Percentiles rank a stretch among this genome's conserved stretches.
Evolutionary conservation across 331 rosid species (phyloP).

Genomic region (Pyrus hybrid): DNA sequence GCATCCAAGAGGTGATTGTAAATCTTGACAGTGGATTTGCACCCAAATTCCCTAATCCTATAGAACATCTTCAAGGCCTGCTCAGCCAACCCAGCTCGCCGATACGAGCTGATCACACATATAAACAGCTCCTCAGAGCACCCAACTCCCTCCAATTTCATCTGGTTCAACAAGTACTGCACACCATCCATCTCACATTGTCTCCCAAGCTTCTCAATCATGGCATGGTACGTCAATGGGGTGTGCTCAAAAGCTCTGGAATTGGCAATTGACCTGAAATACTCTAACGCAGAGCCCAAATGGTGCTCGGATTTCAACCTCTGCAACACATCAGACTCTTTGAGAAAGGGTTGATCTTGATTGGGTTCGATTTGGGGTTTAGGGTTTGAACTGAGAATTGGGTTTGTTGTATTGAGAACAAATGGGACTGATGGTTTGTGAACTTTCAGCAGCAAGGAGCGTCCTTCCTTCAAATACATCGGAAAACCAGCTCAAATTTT

Average conservation of each 20-base stretch:
- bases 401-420: conserved; percentile 51
- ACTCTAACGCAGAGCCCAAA: conserved; percentile 35
- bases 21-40: conserved; percentile 63
- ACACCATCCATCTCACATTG: conserved; percentile 43
- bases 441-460: conserved; percentile 49
- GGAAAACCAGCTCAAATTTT: not conserved
- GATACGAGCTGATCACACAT: conserved; percentile 33
- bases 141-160: conserved; percentile 56
- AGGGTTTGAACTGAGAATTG: conserved; percentile 17
- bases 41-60: conserved; percentile 69
- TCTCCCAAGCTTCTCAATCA: conserved; percentile 66
- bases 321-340: conserved; percentile 43
- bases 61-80: conserved; percentile 71
- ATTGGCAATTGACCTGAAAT: conserved; percentile 53
- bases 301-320: conserved; percentile 34
- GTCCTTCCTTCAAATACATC: conserved; percentile 65
- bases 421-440: conserved; percentile 58
- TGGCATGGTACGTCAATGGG: conserved; percentile 47
- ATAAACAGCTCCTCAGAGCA: conserved; percentile 66
- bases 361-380: conserved; percentile 20
- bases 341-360: conserved; percentile 1
- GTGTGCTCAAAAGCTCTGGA: conserved; percentile 66
- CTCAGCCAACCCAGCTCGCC: conserved; percentile 47
- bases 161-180: conserved; percentile 70
- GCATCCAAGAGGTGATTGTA: conserved; percentile 73